These are phyloP conservation scores for Psilocybe azurescens DNA, from an alignment of 768 basidiomycete species.

Conservation along the genomic window DNA sequence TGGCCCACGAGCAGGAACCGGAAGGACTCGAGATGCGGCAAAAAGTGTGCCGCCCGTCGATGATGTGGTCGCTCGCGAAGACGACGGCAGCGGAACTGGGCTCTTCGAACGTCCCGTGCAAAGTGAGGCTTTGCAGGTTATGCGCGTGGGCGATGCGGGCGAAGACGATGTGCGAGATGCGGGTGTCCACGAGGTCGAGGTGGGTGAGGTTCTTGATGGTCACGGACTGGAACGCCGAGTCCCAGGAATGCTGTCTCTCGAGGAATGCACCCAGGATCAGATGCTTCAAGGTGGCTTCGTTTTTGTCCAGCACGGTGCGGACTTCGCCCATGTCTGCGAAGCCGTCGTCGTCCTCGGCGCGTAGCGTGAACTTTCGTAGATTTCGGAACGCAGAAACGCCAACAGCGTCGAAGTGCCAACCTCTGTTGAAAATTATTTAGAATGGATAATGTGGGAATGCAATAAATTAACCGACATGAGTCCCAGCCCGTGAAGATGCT, in stretches of 20 bases:
- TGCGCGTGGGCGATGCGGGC: constrained; percentile 67
- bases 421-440: constrained; percentile 36
- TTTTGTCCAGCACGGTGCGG: constrained; percentile 64
- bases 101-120: constrained; percentile 71
- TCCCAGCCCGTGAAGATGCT: constrained; percentile 59
- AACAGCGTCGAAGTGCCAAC: constrained; percentile 77
- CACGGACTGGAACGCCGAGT: constrained; percentile 63
- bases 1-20: constrained; percentile 69
- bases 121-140: constrained; percentile 62
- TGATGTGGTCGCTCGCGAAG: constrained; percentile 65
- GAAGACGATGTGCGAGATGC: constrained; percentile 67
- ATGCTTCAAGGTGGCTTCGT: constrained; percentile 59
- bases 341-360: constrained; percentile 75
- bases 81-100: constrained; percentile 61
- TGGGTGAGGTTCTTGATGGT: constrained; percentile 72
- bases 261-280: constrained; percentile 76
- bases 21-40: constrained; percentile 67
- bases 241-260: constrained; percentile 68
- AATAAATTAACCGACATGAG: constrained; percentile 49
- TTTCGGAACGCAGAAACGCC: constrained; percentile 67
- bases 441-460: background rate
- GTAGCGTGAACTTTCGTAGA: constrained; percentile 67
- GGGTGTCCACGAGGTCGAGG: constrained; percentile 72
- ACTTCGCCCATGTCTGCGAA: constrained; percentile 75
- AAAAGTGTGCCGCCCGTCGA: constrained; percentile 59